Evolutionary conservation across 441 rosid species (phyloP).

Genomic region (Erysimum pusillum): DNA sequence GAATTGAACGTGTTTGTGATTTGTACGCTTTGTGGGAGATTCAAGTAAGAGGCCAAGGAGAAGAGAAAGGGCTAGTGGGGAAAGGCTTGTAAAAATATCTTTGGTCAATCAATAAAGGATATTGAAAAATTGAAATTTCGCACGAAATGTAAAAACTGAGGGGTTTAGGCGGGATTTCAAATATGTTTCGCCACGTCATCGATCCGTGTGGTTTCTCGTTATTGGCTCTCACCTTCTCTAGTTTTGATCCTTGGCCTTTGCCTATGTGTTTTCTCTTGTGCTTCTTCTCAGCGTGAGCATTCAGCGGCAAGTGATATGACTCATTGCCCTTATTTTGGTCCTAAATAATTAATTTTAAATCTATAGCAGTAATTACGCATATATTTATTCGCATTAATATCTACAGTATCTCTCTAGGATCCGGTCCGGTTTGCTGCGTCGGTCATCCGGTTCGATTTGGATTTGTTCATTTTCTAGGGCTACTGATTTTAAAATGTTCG

Average conservation of each 20-base stretch:
- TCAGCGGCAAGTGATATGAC: conserved; percentile 45
- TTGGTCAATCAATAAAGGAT: conserved; percentile 28
- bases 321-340: conserved; percentile 39
- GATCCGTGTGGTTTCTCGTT: conserved; percentile 49
- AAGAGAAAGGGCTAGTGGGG: conserved; percentile 26
- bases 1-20: conserved; percentile 30
- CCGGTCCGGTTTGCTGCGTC: conserved; percentile 41
- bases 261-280: conserved; percentile 63
- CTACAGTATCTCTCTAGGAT: conserved; percentile 17
- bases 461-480: conserved; percentile 21
- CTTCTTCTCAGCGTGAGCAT: conserved; percentile 51
- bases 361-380: conserved; percentile 23
- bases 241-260: conserved; percentile 26
- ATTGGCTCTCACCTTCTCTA: conserved; percentile 47
- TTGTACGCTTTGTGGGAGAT: conserved; percentile 36
- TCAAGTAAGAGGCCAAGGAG: conserved; percentile 39
- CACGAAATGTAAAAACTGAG: conserved; percentile 59
- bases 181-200: conserved; percentile 63
- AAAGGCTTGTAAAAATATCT: conserved; percentile 34
- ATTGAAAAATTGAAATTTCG: conserved; percentile 68
- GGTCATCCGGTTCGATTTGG: conserved; percentile 38
- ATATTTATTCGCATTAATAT: conserved; percentile 37
- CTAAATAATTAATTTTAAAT: conserved; percentile 18
- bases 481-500: conserved; percentile 9
- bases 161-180: conserved; percentile 87